Evolutionary conservation across 1,139 yeast species (phyloP).

Genomic region (Entelexis sorbosivorans): DNA sequence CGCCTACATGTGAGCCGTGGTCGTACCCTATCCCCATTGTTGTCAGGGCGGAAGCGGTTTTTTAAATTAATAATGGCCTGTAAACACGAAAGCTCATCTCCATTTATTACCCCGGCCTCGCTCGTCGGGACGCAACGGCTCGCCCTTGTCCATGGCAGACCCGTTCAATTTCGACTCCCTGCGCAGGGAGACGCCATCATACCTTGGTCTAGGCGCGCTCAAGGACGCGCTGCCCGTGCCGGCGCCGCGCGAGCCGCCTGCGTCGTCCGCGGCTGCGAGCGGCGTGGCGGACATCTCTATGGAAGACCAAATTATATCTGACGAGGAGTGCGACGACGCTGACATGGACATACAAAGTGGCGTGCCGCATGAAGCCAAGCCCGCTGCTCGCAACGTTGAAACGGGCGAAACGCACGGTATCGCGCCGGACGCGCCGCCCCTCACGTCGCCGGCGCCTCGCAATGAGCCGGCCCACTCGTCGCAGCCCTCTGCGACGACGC

Average conservation of each 20-base stretch:
- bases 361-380: no score
- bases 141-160: slow-evolving; percentile 5
- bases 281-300: neutral
- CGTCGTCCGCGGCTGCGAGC: neutral
- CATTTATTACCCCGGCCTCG: no score
- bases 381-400: no score
- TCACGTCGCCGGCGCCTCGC: no score
- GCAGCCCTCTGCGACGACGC: neutral
- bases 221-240: slow-evolving; percentile 12
- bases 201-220: slow-evolving; percentile 17
- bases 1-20: neutral
- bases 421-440: no score
- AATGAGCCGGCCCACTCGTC: neutral
- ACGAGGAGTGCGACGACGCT: neutral
- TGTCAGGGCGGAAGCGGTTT: no score
- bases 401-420: no score
- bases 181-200: slow-evolving; percentile 13
- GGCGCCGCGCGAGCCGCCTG: neutral
- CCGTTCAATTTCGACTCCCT: slow-evolving; percentile 15
- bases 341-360: neutral
- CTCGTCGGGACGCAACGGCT: neutral
- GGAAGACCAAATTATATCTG: slow-evolving; percentile 8
- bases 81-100: neutral
- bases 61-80: neutral
- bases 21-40: no score